Conservation (phyloP, 306 rosid species). For the Senna tora region DNA sequence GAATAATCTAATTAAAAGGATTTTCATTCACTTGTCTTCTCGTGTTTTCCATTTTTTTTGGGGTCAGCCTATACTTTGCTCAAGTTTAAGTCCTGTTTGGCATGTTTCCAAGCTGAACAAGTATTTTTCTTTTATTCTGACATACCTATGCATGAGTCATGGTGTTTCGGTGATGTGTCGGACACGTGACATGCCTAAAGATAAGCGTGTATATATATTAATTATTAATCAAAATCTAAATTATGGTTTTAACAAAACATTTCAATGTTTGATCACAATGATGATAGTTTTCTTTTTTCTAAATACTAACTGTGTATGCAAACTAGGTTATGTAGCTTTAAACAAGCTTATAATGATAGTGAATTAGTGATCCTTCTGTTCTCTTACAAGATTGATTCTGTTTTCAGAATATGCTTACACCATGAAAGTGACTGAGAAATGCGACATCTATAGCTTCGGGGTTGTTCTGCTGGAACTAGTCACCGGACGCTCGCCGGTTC, state of each 20-base stretch:
- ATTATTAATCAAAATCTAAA: not conserved
- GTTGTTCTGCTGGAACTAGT: conserved; percentile 76
- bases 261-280: not conserved
- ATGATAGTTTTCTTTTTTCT: not conserved
- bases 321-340: not conserved
- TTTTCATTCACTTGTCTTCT: too few species aligned
- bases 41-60: too few species aligned
- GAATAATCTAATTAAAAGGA: too few species aligned
- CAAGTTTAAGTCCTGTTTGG: too few species aligned
- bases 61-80: too few species aligned
- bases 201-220: too few species aligned
- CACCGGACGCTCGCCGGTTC: conserved; percentile 70
- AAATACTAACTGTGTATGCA: conserved; percentile 7
- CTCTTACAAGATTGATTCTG: conserved; percentile 17
- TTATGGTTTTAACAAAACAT: not conserved
- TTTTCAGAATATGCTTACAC: conserved; percentile 82
- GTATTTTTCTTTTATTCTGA: too few species aligned
- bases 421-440: conserved; percentile 80
- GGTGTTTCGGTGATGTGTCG: too few species aligned
- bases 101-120: too few species aligned
- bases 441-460: conserved; percentile 83
- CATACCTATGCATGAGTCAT: too few species aligned
- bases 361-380: conserved; percentile 24
- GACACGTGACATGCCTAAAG: too few species aligned
- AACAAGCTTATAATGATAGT: not conserved